These are phyloP conservation scores for Thalassiosira profunda DNA, from an alignment of 108 stramenopile genomes.

Conservation along the genomic window DNA sequence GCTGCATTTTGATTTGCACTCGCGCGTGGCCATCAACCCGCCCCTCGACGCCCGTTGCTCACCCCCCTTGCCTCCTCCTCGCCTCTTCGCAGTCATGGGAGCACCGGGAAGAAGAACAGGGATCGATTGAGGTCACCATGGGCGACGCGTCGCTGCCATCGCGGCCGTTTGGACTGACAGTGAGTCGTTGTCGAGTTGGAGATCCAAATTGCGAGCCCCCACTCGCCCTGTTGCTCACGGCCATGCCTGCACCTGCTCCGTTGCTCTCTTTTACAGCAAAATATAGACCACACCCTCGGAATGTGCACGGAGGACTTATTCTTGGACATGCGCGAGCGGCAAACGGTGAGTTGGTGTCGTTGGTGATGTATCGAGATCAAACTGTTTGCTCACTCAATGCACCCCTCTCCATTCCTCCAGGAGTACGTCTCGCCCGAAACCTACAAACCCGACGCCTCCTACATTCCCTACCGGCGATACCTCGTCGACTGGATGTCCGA, in stretches of 20 bases:
- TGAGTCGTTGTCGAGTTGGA: constrained; percentile 24
- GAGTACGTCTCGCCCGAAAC: constrained; percentile 80
- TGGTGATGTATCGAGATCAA: no score
- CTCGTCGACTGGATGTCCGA: constrained; percentile 95
- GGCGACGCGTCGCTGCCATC: constrained; percentile 45
- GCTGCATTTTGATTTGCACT: not conserved
- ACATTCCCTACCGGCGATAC: constrained; percentile 89
- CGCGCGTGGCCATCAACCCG: not conserved
- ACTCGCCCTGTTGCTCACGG: not conserved
- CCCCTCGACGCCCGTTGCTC: not conserved
- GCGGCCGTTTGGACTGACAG: constrained; percentile 74
- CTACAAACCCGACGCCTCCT: constrained; percentile 74
- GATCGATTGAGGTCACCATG: constrained; percentile 42
- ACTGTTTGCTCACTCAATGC: no score
- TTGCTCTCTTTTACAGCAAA: constrained; percentile 31
- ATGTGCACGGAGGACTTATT: constrained; percentile 80
- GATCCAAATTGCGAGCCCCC: not conserved
- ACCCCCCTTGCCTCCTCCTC: not conserved
- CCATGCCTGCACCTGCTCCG: not conserved
- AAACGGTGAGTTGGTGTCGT: no score
- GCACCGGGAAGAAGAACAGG: constrained; percentile 28
- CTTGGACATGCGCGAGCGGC: constrained; percentile 77
- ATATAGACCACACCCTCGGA: constrained; percentile 70
- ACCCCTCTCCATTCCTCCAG: no score
- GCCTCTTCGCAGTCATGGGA: constrained; percentile 53